Conservation (phyloP, 768 basidiomycete species). For the Boletus pseudo-olivaceus region DNA sequence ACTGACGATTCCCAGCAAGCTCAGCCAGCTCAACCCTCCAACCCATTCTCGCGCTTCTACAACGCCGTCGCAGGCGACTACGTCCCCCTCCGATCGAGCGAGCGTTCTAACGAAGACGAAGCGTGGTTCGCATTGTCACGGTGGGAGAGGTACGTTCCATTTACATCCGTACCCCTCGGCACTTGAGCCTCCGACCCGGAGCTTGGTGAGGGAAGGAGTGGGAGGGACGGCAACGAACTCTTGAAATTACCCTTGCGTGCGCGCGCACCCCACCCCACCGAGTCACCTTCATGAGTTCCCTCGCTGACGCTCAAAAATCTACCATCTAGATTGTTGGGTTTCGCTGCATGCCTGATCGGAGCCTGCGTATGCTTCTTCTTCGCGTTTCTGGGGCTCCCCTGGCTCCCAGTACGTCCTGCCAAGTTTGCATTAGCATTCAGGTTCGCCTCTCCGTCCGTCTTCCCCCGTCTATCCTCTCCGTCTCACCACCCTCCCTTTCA, state of each 20-base stretch:
- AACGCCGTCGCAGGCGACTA: slow-evolving; percentile 82
- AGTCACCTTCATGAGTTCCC: neutral
- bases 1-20: slow-evolving; percentile 65
- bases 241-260: neutral
- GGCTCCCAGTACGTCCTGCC: slow-evolving; percentile 69
- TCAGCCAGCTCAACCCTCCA: slow-evolving; percentile 36
- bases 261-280: neutral
- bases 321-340: slow-evolving; percentile 73
- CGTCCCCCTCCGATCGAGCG: slow-evolving; percentile 79
- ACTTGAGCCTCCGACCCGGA: neutral
- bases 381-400: slow-evolving; percentile 74
- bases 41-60: slow-evolving; percentile 86
- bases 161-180: neutral
- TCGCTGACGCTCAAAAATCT: neutral
- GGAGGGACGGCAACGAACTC: neutral
- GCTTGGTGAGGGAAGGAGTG: neutral
- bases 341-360: slow-evolving; percentile 84
- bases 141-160: slow-evolving; percentile 76
- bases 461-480: rapidly evolving
- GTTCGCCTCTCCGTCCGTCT: slow-evolving; percentile 27
- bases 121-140: slow-evolving; percentile 89
- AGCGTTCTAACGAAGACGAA: slow-evolving; percentile 90
- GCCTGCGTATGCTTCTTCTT: slow-evolving; percentile 93
- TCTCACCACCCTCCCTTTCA: neutral
- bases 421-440: slow-evolving; percentile 93